These are phyloP conservation scores for Wickerhamiella galacta DNA, from an alignment of 805 yeast species.

Conservation along the genomic window DNA sequence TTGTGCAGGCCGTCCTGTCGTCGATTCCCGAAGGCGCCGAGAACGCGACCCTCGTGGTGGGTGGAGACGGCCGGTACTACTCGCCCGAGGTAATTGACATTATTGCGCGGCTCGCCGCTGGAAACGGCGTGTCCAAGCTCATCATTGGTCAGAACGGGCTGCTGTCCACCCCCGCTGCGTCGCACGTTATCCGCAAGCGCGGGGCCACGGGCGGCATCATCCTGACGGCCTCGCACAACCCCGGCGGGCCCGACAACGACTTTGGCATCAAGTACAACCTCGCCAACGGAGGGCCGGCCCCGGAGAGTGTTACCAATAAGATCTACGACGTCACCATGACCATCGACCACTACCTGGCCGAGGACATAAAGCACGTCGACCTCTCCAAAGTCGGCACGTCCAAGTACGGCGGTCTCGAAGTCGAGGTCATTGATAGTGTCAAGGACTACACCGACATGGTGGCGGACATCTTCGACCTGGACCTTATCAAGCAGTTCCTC, in stretches of 20 bases:
- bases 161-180: conserved; percentile 90
- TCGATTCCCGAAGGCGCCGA: conserved; percentile 82
- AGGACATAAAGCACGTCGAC: conserved; percentile 48
- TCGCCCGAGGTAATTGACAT: conserved; percentile 65
- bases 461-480: conserved; percentile 77
- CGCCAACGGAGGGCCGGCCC: conserved; percentile 96
- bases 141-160: conserved; percentile 80
- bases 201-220: conserved; percentile 81
- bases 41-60: conserved; percentile 67
- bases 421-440: conserved; percentile 75
- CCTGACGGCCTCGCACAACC: conserved; percentile 91
- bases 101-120: conserved; percentile 74
- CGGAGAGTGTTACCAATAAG: conserved; percentile 80
- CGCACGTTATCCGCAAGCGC: conserved; percentile 70
- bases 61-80: conserved; percentile 95
- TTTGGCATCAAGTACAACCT: conserved; percentile 91
- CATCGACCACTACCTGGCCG: conserved; percentile 43
- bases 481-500: conserved; percentile 57
- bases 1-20: conserved; percentile 68
- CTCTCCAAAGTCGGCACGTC: conserved; percentile 37
- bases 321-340: conserved; percentile 55
- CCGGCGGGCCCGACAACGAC: conserved; percentile 89
- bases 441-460: conserved; percentile 60
- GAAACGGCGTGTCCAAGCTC: conserved; percentile 73
- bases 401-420: conserved; percentile 33